Base-by-base conservation (phyloP, 2,329 filamentous ascomycete species). In the Sporothrix schenckii region DNA sequence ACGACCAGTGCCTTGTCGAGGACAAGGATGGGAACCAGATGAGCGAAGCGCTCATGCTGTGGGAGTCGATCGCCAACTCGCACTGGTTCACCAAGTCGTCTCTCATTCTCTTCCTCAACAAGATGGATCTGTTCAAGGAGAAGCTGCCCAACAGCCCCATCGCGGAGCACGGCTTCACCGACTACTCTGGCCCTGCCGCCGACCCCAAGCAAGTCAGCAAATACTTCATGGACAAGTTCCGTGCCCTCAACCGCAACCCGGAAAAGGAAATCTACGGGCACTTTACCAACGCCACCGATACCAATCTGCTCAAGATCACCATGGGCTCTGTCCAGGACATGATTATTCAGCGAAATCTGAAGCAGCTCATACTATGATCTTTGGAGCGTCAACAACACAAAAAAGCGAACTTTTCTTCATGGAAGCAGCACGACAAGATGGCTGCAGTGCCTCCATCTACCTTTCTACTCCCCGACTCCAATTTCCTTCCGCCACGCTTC, bases 11-110 rank as follows among this genome's bases (percentile, higher is more conserved):
- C 77, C 83, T 98, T 65, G 93, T 97, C 3, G 94, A 98, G 82
- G 94, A 98, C 79, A 94, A 97, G 80, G 95, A 97, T 79, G 94
- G 94, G 73, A 94, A 94, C 79, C 92, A 94, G 91, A 94, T 94
- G 91, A 92, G 93, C 80, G 92, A 94, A 80, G 91, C 92, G 2
- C 83, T 94, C 76, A 94, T 94, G 91, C 84, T 94, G 21, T 94
- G 92, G 84, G 92, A 94, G 79, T 93, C 91, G 1, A 91, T 94
- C 74, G 91, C 91, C 77, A 94, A 94, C 78, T 93, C 91, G 4
- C 91, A 93, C 78, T 94, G 92, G 92, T 94, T 94, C 81, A 88
- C 89, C 76, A 90, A 91, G 75, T 93, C 92, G 53, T 89, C 91
- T 1, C 89, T 94, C 72, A 94, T 94, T 74, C 86, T 94, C 67